phyloP scores from a whole-genome alignment of 148 eudicot species.

The Chenopodium suecicum region DNA sequence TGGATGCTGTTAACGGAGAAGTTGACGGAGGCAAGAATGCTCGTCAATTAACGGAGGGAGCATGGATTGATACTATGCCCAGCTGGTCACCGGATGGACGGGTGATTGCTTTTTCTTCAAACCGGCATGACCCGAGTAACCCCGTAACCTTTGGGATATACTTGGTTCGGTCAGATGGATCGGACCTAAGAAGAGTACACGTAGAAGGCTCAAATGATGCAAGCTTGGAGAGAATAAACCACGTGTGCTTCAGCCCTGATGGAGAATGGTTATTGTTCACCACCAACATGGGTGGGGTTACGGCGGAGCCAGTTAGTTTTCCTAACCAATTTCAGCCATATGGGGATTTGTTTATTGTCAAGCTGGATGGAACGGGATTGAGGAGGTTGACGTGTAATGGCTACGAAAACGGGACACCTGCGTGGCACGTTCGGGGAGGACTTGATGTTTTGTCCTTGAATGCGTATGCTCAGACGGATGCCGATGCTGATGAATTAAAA shows the following conservation, averaged over 20 bases:
- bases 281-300: constrained; percentile 61
- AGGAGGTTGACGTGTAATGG: constrained; percentile 62
- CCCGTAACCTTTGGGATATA: constrained; percentile 54
- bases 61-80: constrained; percentile 90
- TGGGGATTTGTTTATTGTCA: constrained; percentile 58
- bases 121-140: constrained; percentile 57
- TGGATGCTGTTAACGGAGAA: constrained; percentile 68
- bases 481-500: constrained; percentile 36
- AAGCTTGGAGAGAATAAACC: constrained; percentile 67
- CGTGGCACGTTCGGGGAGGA: constrained; percentile 46
- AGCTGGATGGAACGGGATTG: constrained; percentile 66
- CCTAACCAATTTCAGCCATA: constrained; percentile 91
- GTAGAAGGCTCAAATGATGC: constrained; percentile 44
- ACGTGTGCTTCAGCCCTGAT: constrained; percentile 66
- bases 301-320: constrained; percentile 72
- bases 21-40: constrained; percentile 37
- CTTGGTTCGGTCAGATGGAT: constrained; percentile 54
- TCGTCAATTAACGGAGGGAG: constrained; percentile 63
- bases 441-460: constrained; percentile 22
- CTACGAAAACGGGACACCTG: constrained; percentile 84
- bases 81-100: constrained; percentile 83
- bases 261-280: constrained; percentile 75
- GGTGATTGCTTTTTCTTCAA: constrained; percentile 75
- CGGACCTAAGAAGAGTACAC: constrained; percentile 42
- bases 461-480: constrained; percentile 24